Conservation (phyloP, 805 yeast genomes). For the Candida germanica region DNA sequence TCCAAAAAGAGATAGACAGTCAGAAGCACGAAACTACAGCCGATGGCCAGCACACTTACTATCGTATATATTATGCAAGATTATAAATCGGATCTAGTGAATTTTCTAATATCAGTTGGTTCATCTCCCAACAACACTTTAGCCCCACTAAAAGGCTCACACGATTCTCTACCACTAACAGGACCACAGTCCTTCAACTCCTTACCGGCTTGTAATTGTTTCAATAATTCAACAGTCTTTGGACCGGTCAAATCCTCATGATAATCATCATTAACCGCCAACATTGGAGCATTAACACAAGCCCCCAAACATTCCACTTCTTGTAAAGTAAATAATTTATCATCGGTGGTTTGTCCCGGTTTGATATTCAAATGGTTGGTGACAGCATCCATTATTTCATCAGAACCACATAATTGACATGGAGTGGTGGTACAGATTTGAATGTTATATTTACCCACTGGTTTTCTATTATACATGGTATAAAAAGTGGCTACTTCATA, state of each 20-base stretch:
- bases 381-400: conserved; percentile 71
- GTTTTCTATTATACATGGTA: conserved; percentile 85
- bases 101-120: conserved; percentile 65
- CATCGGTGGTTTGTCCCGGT: conserved; percentile 77
- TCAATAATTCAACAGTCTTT: conserved; percentile 56
- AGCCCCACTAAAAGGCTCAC: conserved; percentile 75
- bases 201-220: conserved; percentile 62
- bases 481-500: conserved; percentile 90
- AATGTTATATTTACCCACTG: conserved; percentile 79
- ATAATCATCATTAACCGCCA: conserved; percentile 79
- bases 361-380: conserved; percentile 56
- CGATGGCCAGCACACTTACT: too few species aligned
- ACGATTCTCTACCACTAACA: conserved; percentile 59
- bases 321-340: conserved; percentile 73
- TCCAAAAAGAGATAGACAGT: too few species aligned
- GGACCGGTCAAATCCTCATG: conserved; percentile 78
- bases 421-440: conserved; percentile 91
- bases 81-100: conserved; percentile 71
- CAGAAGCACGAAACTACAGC: too few species aligned
- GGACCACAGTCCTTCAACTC: conserved; percentile 57
- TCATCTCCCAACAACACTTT: conserved; percentile 57
- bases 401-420: conserved; percentile 81
- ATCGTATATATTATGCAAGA: not conserved
- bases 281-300: conserved; percentile 88
- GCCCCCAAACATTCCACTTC: conserved; percentile 93